Evolutionary conservation across 192 early-diverging fungal species (phyloP), one percentile per base, ranked within the genome.

Genomic region (Rhizoclosmatium sp.): DNA sequence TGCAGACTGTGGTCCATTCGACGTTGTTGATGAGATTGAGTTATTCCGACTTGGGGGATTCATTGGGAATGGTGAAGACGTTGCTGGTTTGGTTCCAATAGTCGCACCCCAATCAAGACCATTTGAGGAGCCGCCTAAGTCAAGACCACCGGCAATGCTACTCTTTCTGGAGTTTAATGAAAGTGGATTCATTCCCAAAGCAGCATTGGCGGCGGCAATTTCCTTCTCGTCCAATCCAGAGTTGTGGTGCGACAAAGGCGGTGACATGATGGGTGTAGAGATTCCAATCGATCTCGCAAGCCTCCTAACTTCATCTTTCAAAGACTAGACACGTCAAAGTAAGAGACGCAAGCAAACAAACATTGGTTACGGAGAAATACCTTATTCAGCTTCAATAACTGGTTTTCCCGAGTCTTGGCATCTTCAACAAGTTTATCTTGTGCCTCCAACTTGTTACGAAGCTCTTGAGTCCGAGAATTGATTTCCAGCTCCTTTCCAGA

Each of bases 301-400:
- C 74, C 93, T 94, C 40, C 92, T 85, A 7, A 95, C 88, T 81
- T 95, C 94, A 21, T 95, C 94, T 65, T 93, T 92, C 5, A 95
- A 82, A 2, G 93, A 90, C 94, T 93, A 78, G 14, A 51, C 59
- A 23, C 5, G 23, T 12, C 2, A 68, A 71, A 23, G 42, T 45
- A 12, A 44, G 41, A 45, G 54, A 23, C 47, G 65, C 67, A 40
- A 62, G 40, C 58, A 77, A 23, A 1, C 40, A 62, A 69, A 16
- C 3, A 31, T 65, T 58, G 1, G 42, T 46, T 61, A 51, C 47
- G 3, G 64, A 71, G 9, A 45, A 0, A n/a, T 84, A 93, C 93
- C 85, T 92, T 94, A 80, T 94, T 93, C 12, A 93, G 58, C 47
- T 90, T 92, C 59, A 90, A 88, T 3, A 93, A 64, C 78, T 93